Base-by-base conservation (phyloP, 2,329 filamentous ascomycete genomes). In the Alternaria gaisen region DNA sequence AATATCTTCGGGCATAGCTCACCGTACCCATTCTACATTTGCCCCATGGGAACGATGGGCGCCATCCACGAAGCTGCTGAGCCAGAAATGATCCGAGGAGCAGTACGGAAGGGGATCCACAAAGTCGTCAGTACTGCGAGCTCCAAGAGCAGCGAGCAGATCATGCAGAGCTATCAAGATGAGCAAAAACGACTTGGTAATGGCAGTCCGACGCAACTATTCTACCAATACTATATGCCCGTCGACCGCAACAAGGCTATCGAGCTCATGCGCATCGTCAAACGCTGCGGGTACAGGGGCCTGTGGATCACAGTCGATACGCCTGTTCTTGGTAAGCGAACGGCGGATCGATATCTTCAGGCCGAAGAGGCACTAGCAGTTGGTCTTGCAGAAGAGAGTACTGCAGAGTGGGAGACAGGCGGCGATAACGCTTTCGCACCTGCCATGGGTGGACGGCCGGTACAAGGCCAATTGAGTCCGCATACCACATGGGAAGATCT, bases 361-460 rank as follows among this genome's bases (percentile, higher is more conserved):
- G 83, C 83, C 4, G 83, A 86, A 85, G 72, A 76, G 84, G 80
- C 76, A 28, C 58, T 85, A 3, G 75, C 74, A 11, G 81, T 83
- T 4, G 84, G 85, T 1, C 83, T 87, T 75, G 82, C 80, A 14
- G 85, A 82, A 41, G 80, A 80, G 60, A 80, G 80, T 0, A 81
- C 81, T 22, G 87, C 72, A 67, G 75, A 47, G 82, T 86, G 65
- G 87, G 87, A 32, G 82, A 57, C 60, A 4, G 86, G 11, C 69
- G 88, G 56, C 83, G 86, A 20, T 72, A 88, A 56, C 78, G 85
- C 60, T 84, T 88, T 83, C 84, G 85, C 11, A 71, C 78, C 30
- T 86, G 85, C 76, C 83, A 90, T 69, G 87, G 89, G 71, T 70
- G 85, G 28, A 78, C 81, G 73, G 5, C 63, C 65, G 7, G 65